Evolutionary conservation across 306 rosid species (phyloP).

Genomic region (Cercis canadensis): DNA sequence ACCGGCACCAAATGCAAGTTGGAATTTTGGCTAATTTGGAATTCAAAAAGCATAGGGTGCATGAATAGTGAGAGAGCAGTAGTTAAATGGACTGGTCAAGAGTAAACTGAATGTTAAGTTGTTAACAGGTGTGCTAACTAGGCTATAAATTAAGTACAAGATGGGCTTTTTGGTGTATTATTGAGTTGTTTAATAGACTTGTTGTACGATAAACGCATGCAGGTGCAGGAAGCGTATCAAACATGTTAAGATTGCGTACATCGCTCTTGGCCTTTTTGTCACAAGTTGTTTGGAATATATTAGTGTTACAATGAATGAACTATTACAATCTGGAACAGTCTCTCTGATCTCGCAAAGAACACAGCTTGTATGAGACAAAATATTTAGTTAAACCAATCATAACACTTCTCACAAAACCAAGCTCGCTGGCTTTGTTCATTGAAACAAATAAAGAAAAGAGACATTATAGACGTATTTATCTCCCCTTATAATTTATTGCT

Average conservation of each 20-base stretch:
- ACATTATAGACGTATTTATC: conserved; percentile 25
- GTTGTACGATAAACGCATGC: conserved; percentile 41
- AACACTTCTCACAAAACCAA: conserved; percentile 28
- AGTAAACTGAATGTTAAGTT: conserved; percentile 13
- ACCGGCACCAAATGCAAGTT: too few relatives aligned
- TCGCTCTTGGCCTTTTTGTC: conserved; percentile 53
- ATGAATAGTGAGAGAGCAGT: not conserved
- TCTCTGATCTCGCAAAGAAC: not conserved
- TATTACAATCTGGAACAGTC: conserved; percentile 32
- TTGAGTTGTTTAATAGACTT: conserved; percentile 13
- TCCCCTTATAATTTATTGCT: conserved; percentile 36
- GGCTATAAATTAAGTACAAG: conserved; percentile 1
- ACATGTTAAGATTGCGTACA: conserved; percentile 52
- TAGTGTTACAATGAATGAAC: conserved; percentile 46
- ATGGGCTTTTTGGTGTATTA: not conserved
- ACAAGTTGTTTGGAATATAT: conserved; percentile 44
- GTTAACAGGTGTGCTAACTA: conserved; percentile 4
- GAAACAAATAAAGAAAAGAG: not conserved
- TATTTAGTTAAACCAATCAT: conserved; percentile 42
- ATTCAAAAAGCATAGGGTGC: conserved; percentile 25
- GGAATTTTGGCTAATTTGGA: too few relatives aligned
- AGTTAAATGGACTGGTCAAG: not conserved
- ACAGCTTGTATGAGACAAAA: conserved; percentile 23
- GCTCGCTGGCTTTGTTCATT: conserved; percentile 36
- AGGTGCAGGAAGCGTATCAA: conserved; percentile 57